Evolutionary conservation across 345 rosid species (phyloP).

Genomic region (Excoecaria cochinchinensis): DNA sequence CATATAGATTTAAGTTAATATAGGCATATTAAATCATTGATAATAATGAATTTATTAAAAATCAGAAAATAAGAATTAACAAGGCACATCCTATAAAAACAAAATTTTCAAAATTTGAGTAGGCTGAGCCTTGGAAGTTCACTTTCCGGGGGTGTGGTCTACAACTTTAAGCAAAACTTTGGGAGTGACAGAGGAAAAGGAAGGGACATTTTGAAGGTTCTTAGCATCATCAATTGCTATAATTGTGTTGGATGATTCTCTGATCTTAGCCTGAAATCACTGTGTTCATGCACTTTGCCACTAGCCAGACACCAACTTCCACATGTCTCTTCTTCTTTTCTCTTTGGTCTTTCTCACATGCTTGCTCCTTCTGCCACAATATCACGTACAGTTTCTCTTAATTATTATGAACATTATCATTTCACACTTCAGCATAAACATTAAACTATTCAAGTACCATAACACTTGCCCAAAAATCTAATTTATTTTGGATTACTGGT

Average conservation of each 20-base stretch:
- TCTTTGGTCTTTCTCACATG: conserved; percentile 1
- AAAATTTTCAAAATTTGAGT: no score
- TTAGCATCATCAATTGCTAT: neutral
- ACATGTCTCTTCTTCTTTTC: conserved; percentile 1
- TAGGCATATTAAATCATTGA: no score
- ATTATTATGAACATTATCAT: neutral
- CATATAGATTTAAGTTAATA: no score
- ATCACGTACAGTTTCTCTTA: neutral
- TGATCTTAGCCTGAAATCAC: neutral
- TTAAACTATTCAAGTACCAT: no score
- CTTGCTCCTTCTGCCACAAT: conserved; percentile 7
- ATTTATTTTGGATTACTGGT: neutral
- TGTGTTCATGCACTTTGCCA: conserved; percentile 1
- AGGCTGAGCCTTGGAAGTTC: no score
- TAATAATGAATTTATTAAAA: no score
- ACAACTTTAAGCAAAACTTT: no score
- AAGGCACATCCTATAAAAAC: no score
- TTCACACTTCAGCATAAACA: neutral
- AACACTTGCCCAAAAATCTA: neutral
- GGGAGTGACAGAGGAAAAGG: neutral
- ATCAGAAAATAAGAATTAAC: no score
- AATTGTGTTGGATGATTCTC: neutral
- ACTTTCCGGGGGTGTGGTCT: no score
- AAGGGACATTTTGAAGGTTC: neutral
- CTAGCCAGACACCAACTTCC: conserved; percentile 8